These are phyloP conservation scores for Penicillium maclennaniae DNA, from an alignment of 495 filamentous ascomycete genomes.

Conservation along the genomic window DNA sequence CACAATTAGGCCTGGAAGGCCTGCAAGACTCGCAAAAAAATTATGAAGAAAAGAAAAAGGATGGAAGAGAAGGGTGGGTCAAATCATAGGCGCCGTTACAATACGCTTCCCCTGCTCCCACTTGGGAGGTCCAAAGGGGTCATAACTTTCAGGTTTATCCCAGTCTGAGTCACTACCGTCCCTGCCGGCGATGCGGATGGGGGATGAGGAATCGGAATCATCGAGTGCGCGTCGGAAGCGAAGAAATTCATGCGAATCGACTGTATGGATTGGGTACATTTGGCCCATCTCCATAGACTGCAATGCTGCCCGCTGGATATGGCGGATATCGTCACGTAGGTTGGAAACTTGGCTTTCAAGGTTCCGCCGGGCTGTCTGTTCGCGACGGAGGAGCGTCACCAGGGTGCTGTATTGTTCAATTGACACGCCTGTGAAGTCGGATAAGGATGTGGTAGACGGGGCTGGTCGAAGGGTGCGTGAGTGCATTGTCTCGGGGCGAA, in stretches of 20 bases:
- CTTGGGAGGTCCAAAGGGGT: conserved; percentile 20
- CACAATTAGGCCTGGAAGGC: not conserved
- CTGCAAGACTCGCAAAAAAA: not conserved
- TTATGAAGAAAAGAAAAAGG: not conserved
- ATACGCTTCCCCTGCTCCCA: conserved; percentile 20
- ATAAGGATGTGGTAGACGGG: conserved; percentile 32
- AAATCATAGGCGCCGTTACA: conserved; percentile 23
- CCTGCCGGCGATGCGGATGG: not conserved
- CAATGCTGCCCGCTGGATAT: conserved; percentile 32
- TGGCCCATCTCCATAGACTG: conserved; percentile 32
- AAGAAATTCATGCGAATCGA: conserved; percentile 35
- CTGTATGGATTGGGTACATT: conserved; percentile 36
- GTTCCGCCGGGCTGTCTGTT: conserved; percentile 51
- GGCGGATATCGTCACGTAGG: conserved; percentile 50
- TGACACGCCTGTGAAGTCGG: conserved; percentile 40
- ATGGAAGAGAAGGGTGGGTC: not conserved
- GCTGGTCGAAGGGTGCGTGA: conserved; percentile 28
- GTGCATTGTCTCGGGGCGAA: conserved; percentile 32
- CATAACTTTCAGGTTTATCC: conserved; percentile 16
- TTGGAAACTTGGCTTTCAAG: conserved; percentile 50
- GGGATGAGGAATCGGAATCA: conserved; percentile 17
- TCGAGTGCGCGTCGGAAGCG: conserved; percentile 26
- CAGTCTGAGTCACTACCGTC: conserved; percentile 21
- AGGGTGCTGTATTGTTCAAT: conserved; percentile 56
- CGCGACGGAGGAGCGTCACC: conserved; percentile 51